Conservation (phyloP, 148 eudicot species). For the Suaeda aralocaspica region DNA sequence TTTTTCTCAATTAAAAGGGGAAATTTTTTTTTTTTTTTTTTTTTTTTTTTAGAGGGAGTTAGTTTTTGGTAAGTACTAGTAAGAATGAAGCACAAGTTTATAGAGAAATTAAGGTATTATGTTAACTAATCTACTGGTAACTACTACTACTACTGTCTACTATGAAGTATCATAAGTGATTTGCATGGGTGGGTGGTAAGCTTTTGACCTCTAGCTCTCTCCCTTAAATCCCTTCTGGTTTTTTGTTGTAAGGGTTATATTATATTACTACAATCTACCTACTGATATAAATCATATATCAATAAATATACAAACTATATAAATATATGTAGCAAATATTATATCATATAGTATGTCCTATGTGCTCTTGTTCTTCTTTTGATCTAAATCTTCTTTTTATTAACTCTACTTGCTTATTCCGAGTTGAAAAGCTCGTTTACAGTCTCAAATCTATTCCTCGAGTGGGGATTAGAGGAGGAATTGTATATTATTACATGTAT, state of each 20-base stretch:
- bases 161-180: conserved; percentile 19
- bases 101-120: conserved; percentile 11
- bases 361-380: not conserved
- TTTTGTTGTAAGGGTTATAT: conserved; percentile 54
- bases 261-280: conserved; percentile 19
- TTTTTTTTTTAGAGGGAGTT: conserved; percentile 22
- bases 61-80: conserved; percentile 25
- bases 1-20: too few species aligned
- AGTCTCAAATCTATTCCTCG: too few species aligned
- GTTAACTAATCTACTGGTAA: conserved; percentile 11
- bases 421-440: too few species aligned
- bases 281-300: conserved; percentile 18
- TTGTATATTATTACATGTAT: too few species aligned
- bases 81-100: conserved; percentile 15
- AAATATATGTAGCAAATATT: conserved; percentile 16
- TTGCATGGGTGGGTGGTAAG: conserved; percentile 24
- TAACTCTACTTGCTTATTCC: too few species aligned
- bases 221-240: conserved; percentile 38
- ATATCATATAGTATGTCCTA: not conserved
- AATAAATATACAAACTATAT: conserved; percentile 21
- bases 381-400: too few species aligned
- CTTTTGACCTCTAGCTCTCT: conserved; percentile 26
- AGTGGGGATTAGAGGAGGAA: too few species aligned
- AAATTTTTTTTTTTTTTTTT: conserved; percentile 6
- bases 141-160: conserved; percentile 10